Evolutionary conservation across 2,329 filamentous ascomycete species (phyloP).

Genomic region (Aspergillus phoenicis): DNA sequence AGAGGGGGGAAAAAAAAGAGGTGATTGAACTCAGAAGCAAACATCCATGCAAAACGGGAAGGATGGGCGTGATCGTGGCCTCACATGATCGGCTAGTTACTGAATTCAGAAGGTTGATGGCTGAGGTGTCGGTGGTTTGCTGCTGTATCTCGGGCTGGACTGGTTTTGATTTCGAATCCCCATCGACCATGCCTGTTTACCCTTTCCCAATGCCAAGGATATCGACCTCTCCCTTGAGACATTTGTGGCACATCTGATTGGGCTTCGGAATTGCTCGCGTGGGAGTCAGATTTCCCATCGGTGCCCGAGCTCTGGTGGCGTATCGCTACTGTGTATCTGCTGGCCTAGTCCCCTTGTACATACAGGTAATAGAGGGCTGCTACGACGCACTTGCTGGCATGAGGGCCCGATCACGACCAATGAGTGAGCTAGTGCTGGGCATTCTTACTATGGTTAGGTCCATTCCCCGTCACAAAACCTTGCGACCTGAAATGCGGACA

Average conservation of each 20-base stretch:
- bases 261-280: neutral
- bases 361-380: too few relatives aligned
- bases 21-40: neutral
- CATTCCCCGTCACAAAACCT: too few relatives aligned
- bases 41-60: neutral
- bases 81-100: conserved; percentile 1
- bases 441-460: too few relatives aligned
- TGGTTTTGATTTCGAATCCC: neutral
- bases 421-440: too few relatives aligned
- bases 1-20: neutral
- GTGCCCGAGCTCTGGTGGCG: neutral
- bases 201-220: too few relatives aligned
- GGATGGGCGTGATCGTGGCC: neutral
- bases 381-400: too few relatives aligned
- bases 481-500: too few relatives aligned
- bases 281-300: neutral
- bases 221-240: too few relatives aligned
- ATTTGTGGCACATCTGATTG: neutral
- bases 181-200: neutral
- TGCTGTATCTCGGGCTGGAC: neutral
- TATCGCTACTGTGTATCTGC: too few relatives aligned
- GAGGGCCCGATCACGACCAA: too few relatives aligned
- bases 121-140: neutral
- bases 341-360: too few relatives aligned
- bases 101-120: neutral